Percentiles rank a stretch among this genome's conserved stretches.
These are phyloP conservation scores for Lentinus brumalis DNA, from an alignment of 768 basidiomycete genomes.

Conservation along the genomic window DNA sequence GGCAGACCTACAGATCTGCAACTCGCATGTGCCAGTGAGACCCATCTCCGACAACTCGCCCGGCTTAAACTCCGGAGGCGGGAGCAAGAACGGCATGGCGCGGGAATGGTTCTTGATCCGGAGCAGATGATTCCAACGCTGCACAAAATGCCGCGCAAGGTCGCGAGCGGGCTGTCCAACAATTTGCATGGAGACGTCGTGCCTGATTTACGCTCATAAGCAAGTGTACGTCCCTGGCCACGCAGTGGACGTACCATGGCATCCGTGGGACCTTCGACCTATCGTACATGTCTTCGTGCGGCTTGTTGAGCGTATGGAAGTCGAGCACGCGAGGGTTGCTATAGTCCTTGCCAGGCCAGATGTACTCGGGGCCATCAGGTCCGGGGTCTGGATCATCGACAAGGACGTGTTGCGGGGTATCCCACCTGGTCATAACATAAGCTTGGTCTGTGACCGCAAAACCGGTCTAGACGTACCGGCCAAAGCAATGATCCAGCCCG, in stretches of 20 bases:
- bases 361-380: constrained; percentile 56
- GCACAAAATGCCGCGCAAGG: constrained; percentile 90
- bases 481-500: constrained; percentile 92
- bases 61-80: constrained; percentile 88
- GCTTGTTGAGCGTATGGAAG: constrained; percentile 85
- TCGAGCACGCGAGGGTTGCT: constrained; percentile 87
- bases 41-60: constrained; percentile 77
- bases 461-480: constrained; percentile 48
- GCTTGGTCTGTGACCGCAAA: neutral
- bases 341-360: constrained; percentile 98
- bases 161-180: constrained; percentile 97
- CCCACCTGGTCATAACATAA: constrained; percentile 62
- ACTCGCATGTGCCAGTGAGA: constrained; percentile 93
- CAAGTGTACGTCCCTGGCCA: neutral
- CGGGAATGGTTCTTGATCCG: constrained; percentile 97
- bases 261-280: constrained; percentile 86
- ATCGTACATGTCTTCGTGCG: constrained; percentile 95
- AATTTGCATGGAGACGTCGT: constrained; percentile 94
- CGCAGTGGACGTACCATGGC: constrained; percentile 75
- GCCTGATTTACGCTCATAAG: constrained; percentile 52
- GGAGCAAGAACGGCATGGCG: constrained; percentile 89
- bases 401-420: constrained; percentile 91
- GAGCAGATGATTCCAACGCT: constrained; percentile 93
- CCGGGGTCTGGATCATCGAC: constrained; percentile 78
- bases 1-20: constrained; percentile 94